Percentiles rank a stretch among this genome's conserved stretches.
Evolutionary conservation across 139 green algal species (phyloP).

Genomic region (Raphidocelis subcapitata): DNA sequence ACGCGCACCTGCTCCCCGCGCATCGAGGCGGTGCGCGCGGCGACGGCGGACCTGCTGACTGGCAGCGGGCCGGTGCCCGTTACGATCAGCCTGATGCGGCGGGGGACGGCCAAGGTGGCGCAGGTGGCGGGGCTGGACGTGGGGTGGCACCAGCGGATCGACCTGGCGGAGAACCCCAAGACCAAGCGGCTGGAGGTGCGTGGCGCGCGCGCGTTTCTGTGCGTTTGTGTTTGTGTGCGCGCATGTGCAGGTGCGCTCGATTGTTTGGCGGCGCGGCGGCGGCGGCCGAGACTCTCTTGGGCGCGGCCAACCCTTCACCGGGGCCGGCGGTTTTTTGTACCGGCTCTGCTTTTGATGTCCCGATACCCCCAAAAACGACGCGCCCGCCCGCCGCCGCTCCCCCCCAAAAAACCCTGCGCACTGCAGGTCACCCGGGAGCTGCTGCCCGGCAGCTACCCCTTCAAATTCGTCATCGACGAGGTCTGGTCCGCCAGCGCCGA

Average conservation of each 20-base stretch:
- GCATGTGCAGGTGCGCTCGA: not conserved
- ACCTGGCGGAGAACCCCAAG: constrained; percentile 51
- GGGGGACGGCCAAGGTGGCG: constrained; percentile 30
- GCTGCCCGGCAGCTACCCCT: constrained; percentile 66
- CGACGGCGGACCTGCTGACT: constrained; percentile 82
- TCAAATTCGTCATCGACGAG: constrained; percentile 94
- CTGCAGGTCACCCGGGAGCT: constrained; percentile 3
- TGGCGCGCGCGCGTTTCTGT: constrained; percentile 2
- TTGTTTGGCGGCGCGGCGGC: constrained; percentile 2
- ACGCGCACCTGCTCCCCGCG: constrained; percentile 54
- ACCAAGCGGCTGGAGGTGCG: constrained; percentile 39
- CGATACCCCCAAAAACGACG: not conserved
- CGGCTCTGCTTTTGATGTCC: not conserved
- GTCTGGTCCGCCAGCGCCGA: constrained; percentile 78
- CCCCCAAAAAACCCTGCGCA: not conserved
- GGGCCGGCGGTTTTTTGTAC: not conserved
- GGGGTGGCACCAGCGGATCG: constrained; percentile 80
- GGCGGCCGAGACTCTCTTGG: too few relatives aligned
- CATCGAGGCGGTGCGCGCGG: constrained; percentile 71
- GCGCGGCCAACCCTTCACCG: too few relatives aligned
- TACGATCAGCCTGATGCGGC: constrained; percentile 40
- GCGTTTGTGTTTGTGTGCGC: not conserved
- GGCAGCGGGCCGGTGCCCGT: constrained; percentile 41
- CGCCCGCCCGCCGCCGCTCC: too few relatives aligned
- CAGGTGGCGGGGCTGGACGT: constrained; percentile 91